Base-by-base conservation (phyloP, 2,329 filamentous ascomycete genomes). In the Alternaria dauci region DNA sequence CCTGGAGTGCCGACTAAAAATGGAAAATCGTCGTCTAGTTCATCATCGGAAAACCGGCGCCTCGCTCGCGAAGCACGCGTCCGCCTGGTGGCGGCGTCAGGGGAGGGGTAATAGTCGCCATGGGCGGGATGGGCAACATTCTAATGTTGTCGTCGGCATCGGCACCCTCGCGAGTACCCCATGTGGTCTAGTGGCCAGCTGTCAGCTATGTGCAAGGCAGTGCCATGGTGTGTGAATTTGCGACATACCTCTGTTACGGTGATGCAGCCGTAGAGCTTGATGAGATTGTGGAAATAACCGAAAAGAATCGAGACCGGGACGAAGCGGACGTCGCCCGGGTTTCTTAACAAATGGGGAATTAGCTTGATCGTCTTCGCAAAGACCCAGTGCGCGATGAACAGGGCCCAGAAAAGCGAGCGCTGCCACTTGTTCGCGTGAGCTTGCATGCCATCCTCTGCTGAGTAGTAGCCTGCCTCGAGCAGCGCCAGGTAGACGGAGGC, bases 351-450 rank as follows among this genome's bases (percentile, higher is more conserved):
- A 71, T 97, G 89, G 9, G 92, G 93, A 71, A 95, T 82, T 55
- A 97, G 85, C 84, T 97, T 97, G 81, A 97, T 89, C 58, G 92
- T 90, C 82, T 97, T 97, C 78, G 91, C 94, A 76, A 93, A 92
- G 68, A 93, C 88, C 63, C 79, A 82, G 58, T 87, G 73, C 41
- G 71, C 72, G 57, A 75, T 59, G 60, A 78, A 76, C 55, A 76
- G 58, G 34, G 65, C 67, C 75, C 73, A 78, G 47, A 73, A 70
- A 59, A 76, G 55, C 42, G 62, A 60, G 39, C 64, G 67, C 59
- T 70, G 70, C 70, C 71, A 71, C 55, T 65, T 57, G 50, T 61
- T 65, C 53, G 59, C 52, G 39, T 47, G 52, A 59, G 67, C 50
- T 52, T 57, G 46, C 53, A 67, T 56, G 23, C 70, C 60, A 42